Conservation (phyloP, 23 red algal species). For the Chondrus crispus region DNA sequence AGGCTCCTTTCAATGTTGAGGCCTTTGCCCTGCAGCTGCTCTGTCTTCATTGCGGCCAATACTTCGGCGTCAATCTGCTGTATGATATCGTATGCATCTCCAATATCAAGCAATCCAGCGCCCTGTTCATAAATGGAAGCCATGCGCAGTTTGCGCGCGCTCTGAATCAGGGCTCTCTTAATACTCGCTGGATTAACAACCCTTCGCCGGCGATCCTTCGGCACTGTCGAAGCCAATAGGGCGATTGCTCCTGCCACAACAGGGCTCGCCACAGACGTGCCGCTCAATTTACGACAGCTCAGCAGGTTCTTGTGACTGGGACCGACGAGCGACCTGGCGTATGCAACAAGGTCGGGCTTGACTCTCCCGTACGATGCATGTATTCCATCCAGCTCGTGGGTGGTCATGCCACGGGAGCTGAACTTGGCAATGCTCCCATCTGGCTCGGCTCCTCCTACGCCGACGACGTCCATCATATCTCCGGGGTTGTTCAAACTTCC, state of each 20-base stretch:
- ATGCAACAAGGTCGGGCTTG: constrained; percentile 78
- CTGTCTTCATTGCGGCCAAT: background rate
- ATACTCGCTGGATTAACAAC: constrained; percentile 70
- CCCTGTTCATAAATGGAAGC: constrained; percentile 91
- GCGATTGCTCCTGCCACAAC: constrained; percentile 80
- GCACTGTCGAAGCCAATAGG: constrained; percentile 57
- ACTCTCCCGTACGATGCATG: constrained; percentile 62
- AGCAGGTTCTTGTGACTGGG: constrained; percentile 36
- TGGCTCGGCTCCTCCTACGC: constrained; percentile 80
- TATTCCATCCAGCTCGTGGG: constrained; percentile 41
- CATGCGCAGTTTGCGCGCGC: constrained; percentile 35
- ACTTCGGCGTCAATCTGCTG: constrained; percentile 33
- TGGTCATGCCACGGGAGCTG: constrained; percentile 89
- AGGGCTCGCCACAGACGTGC: constrained; percentile 71
- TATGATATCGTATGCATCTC: constrained; percentile 46
- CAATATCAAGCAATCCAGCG: constrained; percentile 75
- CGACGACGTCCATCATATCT: constrained; percentile 87
- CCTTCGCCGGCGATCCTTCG: constrained; percentile 9
- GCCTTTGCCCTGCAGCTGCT: no score
- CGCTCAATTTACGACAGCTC: constrained; percentile 42
- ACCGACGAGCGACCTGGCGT: constrained; percentile 48
- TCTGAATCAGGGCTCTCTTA: constrained; percentile 37
- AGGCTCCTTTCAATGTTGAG: background rate
- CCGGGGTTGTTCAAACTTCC: constrained; percentile 83
- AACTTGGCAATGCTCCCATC: constrained; percentile 72